Base-by-base conservation (phyloP, 2,329 filamentous ascomycete species). In the Fusarium veterinarium region DNA sequence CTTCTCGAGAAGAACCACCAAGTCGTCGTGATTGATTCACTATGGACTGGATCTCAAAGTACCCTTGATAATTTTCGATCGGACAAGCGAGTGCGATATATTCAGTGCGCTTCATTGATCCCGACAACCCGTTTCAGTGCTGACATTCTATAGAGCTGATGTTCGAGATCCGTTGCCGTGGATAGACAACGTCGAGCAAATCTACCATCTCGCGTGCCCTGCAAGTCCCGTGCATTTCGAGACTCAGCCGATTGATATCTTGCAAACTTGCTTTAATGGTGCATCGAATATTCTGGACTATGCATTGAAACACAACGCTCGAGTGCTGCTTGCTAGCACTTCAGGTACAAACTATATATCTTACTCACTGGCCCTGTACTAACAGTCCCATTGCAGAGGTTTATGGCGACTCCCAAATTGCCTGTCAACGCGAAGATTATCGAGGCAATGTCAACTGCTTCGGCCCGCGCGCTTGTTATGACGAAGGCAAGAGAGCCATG, bases 401-500 rank as follows among this genome's bases (percentile, higher is more conserved):
- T 0, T 75, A 75, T 5, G 73, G 73, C 1, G 73, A 75, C 7
- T 44, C 73, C 1, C 64, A 75, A 28, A 45, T 67, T 0, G 42
- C 60, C 0, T 57, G 35, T 0, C 72, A 72, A 38, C 19, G 66
- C 8, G 73, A 82, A 70, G 73, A 66, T 0, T 84, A 84, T 58
- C 79, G 80, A 71, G 83, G 83, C 11, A 81, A 84, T 42, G 82
- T 84, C 23, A 84, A 84, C 58, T 80, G 80, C 44, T 81, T 83
- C 64, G 83, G 83, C 3, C 80, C 81, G 0, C 78, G 83, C 3
- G 77, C 83, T 3, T 84, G 83, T 69, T 84, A 84, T 42, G 83
- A 84, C 52, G 83, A 84, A 70, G 82, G 82, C 5, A 84, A 84
- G 60, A 75, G 82, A 20, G 80, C 80, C 5, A 78, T 80, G 13